Evolutionary conservation across 1,284 basidiomycete genomes (phyloP), one percentile per base, ranked within the genome.

Genomic region (Caloboletus firmus): DNA sequence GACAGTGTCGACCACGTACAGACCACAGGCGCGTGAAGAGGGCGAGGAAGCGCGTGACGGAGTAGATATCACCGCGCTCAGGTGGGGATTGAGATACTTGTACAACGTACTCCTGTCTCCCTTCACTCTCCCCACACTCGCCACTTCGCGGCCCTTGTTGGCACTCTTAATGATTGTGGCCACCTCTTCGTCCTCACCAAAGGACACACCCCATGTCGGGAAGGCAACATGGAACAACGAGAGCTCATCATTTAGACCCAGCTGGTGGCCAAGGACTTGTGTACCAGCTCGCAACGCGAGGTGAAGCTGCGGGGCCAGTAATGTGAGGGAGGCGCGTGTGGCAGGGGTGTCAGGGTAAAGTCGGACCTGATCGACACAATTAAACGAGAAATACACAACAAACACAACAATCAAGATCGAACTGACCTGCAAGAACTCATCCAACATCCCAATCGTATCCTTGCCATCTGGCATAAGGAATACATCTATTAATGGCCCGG

Each of bases 71-170:
- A 93, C 76, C 4, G 87, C 82, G 40, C 88, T 77, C 17, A 93
- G 65, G 61, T 93, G 84, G 6, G 91, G 89, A 69, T 96, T 96
- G 59, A 98, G 80, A 68, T 96, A 97, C 76, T 98, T 98, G 80
- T 97, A 96, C 51, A 98, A 71, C 37, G 94, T 95, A 28, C 84
- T 84, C 54, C 95, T 84, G 71, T 97, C 88, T 7, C 91, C 93
- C 2, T 93, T 76, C 4, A 96, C 93, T 62, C 87, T 87, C 10
- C 94, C 95, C 18, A 88, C 74, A 5, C 87, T 90, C 0, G 94
- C 93, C 26, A 93, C 76, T 4, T 82, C 79, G 18, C 79, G 82
- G 15, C 54, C 54, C n/a, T 51, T 64, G 22, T 70, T 62, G 5
- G 72, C 64, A 24, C 77, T 76, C 41, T 75, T 73, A n/a, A 86